Conservation (phyloP, 2,329 filamentous ascomycete genomes). For the Orbilia brochopaga region DNA sequence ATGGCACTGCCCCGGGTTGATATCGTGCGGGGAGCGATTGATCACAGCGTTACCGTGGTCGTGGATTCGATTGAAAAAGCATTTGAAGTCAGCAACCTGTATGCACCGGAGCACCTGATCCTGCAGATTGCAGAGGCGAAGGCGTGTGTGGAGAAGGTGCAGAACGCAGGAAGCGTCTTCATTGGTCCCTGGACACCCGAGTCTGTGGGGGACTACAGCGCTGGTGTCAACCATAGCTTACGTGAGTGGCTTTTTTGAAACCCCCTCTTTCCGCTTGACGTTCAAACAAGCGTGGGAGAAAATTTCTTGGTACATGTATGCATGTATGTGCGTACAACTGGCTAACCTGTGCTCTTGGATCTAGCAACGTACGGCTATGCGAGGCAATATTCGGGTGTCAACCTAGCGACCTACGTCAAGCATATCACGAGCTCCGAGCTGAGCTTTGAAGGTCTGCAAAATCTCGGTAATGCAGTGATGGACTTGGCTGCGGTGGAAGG, state of each 20-base stretch:
- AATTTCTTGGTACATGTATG: slow-evolving; percentile 13
- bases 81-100: slow-evolving; percentile 84
- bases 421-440: slow-evolving; percentile 95
- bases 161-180: slow-evolving; percentile 96
- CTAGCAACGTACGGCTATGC: slow-evolving; percentile 95
- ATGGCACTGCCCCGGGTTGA: slow-evolving; percentile 85
- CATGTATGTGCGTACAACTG: slow-evolving; percentile 52
- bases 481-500: slow-evolving; percentile 92
- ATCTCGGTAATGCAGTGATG: slow-evolving; percentile 90
- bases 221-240: slow-evolving; percentile 94
- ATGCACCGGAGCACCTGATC: slow-evolving; percentile 96
- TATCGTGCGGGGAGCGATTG: slow-evolving; percentile 87
- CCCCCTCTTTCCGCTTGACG: slow-evolving; percentile 1
- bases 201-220: slow-evolving; percentile 96
- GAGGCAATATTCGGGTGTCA: slow-evolving; percentile 98
- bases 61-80: slow-evolving; percentile 75
- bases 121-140: slow-evolving; percentile 82
- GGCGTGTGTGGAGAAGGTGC: slow-evolving; percentile 74
- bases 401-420: slow-evolving; percentile 93
- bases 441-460: slow-evolving; percentile 80
- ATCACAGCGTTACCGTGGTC: slow-evolving; percentile 85
- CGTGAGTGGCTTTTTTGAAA: slow-evolving; percentile 72
- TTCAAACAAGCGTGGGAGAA: slow-evolving; percentile 24
- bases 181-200: slow-evolving; percentile 96
- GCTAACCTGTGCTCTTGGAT: background rate